Conservation (phyloP, 345 rosid species). For the Limnanthes douglasii region DNA sequence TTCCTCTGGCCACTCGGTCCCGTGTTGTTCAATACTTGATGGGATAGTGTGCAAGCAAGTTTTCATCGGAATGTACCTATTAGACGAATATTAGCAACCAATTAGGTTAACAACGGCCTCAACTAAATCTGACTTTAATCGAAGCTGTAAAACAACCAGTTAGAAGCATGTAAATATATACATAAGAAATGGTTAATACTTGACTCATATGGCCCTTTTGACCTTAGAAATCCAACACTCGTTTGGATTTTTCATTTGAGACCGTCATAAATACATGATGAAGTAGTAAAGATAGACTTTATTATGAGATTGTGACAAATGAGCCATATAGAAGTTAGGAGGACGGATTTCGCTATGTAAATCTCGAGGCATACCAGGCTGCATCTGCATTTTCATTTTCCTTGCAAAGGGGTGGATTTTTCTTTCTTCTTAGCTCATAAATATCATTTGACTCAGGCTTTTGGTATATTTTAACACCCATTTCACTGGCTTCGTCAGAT, state of each 20-base stretch:
- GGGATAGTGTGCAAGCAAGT: conserved; percentile 69
- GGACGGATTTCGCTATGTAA: no score
- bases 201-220: no score
- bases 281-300: no score
- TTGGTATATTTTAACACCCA: conserved; percentile 84
- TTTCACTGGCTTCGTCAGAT: conserved; percentile 80
- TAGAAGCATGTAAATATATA: no score
- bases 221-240: no score
- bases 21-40: conserved; percentile 72
- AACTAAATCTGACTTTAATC: no score
- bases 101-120: not conserved
- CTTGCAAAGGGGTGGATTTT: conserved; percentile 70
- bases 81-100: conserved; percentile 6
- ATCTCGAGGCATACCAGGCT: conserved; percentile 50
- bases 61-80: conserved; percentile 76
- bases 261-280: no score
- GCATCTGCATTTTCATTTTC: conserved; percentile 88
- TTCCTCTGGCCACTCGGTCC: conserved; percentile 97
- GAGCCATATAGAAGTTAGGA: no score
- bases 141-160: no score
- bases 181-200: no score
- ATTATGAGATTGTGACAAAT: no score
- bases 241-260: no score
- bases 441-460: conserved; percentile 86
- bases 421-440: conserved; percentile 70